Conservation (phyloP, 2,329 filamentous ascomycete genomes). For the Fusarium pseudonygamai region DNA sequence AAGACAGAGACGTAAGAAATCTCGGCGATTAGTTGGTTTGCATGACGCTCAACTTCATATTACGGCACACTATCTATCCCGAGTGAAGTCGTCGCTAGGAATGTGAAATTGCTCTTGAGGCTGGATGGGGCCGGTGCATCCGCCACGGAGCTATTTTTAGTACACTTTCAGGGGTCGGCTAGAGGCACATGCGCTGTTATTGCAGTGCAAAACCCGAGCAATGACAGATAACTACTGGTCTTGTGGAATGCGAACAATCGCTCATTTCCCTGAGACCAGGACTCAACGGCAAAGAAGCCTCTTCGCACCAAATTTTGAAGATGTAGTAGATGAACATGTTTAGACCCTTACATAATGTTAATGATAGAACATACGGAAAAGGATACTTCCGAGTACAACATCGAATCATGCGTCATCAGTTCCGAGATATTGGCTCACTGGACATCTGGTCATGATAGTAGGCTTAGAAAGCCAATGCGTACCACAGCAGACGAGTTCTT, state of each 20-base stretch:
- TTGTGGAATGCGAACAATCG: not conserved
- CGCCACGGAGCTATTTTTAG: not conserved
- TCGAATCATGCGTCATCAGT: not conserved
- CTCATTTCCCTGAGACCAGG: rapidly evolving
- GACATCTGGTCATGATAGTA: no score
- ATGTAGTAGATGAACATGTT: rapidly evolving
- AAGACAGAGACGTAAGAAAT: rapidly evolving
- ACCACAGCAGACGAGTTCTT: not conserved
- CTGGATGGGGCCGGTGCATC: not conserved
- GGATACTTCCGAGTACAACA: rapidly evolving
- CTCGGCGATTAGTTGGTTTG: no score
- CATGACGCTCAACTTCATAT: no score
- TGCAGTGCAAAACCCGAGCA: not conserved
- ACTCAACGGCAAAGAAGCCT: not conserved
- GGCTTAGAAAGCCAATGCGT: no score
- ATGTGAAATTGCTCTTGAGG: not conserved
- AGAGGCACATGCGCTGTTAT: not conserved
- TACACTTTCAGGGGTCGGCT: not conserved
- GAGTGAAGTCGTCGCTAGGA: not conserved
- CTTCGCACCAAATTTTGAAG: no score
- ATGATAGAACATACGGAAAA: rapidly evolving
- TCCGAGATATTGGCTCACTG: no score
- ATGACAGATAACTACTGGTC: not conserved
- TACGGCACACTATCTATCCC: not conserved
- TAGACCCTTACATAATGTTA: no score